These are phyloP conservation scores for Moesziomyces parantarcticus DNA, from an alignment of 1,284 basidiomycete species.

Conservation along the genomic window DNA sequence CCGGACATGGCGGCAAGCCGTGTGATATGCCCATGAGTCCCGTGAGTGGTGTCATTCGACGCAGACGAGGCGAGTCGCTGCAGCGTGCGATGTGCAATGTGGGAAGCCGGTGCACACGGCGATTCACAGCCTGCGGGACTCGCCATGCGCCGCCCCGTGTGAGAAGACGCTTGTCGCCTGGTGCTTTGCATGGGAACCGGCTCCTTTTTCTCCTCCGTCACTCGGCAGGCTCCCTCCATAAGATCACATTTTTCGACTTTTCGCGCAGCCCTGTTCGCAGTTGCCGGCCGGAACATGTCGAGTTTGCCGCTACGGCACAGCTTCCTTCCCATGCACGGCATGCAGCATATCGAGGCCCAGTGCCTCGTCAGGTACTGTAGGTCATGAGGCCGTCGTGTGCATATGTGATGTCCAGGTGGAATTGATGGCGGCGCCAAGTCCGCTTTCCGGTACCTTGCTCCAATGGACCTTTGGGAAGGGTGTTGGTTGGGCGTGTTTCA, in stretches of 20 bases:
- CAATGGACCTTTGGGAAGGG: background rate
- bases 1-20: no score
- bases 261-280: background rate
- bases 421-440: no score
- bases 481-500: background rate
- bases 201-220: background rate
- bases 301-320: background rate
- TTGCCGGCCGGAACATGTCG: background rate
- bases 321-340: background rate
- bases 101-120: no score
- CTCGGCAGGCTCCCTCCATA: background rate
- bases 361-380: no score
- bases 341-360: background rate
- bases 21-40: no score
- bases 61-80: no score
- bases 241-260: constrained; percentile 1
- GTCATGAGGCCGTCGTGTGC: no score
- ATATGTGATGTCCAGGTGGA: background rate
- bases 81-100: no score
- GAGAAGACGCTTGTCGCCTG: background rate
- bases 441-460: no score
- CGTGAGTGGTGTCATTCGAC: no score
- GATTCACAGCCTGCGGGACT: background rate
- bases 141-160: background rate
- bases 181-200: background rate